A percentile compares a stretch with the other conserved stretches of the same genome.
Evolutionary conservation across 1,284 basidiomycete genomes (phyloP).

Genomic region (Ceratobasidium papillatum): DNA sequence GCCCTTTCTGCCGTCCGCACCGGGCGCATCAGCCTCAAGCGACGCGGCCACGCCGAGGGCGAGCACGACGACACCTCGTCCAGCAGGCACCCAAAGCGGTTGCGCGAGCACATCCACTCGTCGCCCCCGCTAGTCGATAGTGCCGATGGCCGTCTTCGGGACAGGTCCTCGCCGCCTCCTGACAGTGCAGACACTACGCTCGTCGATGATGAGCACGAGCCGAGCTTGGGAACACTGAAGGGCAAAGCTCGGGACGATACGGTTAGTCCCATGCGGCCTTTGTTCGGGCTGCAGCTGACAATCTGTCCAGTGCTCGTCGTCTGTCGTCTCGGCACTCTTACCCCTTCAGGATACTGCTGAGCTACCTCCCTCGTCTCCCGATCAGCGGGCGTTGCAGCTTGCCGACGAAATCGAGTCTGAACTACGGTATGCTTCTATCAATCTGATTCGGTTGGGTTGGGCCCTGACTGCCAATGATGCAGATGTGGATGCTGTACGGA

Average conservation of each 20-base stretch:
- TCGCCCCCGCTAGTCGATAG: neutral
- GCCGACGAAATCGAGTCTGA: constrained; percentile 45
- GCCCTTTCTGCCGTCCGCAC: constrained; percentile 29
- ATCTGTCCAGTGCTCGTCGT: constrained; percentile 1
- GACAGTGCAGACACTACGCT: constrained; percentile 26
- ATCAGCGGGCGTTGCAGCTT: constrained; percentile 32
- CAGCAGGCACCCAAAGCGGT: constrained; percentile 10
- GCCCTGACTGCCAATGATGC: constrained; percentile 1
- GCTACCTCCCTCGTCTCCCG: neutral
- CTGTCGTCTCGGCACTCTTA: constrained; percentile 18
- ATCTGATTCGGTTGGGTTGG: neutral
- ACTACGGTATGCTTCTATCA: constrained; percentile 40
- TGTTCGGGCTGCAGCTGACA: neutral
- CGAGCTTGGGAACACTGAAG: neutral
- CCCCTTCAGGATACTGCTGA: neutral
- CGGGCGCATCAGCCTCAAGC: constrained; percentile 29
- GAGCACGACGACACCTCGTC: constrained; percentile 1
- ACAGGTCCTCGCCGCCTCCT: constrained; percentile 15
- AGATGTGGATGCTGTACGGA: constrained; percentile 45
- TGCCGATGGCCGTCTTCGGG: neutral
- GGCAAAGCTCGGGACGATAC: constrained; percentile 29
- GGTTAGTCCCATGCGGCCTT: neutral
- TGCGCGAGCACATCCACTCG: constrained; percentile 13
- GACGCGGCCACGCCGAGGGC: constrained; percentile 12
- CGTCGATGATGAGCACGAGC: constrained; percentile 12